Percentiles rank a stretch among this genome's conserved stretches.
These are phyloP conservation scores for Rehmannia glutinosa DNA, from an alignment of 257 asterid species.

Conservation along the genomic window DNA sequence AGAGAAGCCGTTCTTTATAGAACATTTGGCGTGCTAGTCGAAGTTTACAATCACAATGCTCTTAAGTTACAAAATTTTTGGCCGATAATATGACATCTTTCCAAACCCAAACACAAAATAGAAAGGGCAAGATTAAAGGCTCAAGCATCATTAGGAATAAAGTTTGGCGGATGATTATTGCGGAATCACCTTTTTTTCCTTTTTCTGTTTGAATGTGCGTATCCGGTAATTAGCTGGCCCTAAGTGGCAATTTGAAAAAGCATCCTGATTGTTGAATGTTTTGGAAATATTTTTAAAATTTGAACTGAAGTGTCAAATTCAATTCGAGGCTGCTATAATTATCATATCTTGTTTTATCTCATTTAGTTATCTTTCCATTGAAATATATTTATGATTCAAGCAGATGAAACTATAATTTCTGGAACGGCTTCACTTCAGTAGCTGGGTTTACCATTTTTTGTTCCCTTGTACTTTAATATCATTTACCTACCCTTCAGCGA, in stretches of 20 bases:
- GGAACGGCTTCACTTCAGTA: background rate
- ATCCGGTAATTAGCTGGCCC: background rate
- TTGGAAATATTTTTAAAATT: background rate
- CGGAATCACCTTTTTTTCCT: too few species aligned
- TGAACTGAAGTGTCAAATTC: background rate
- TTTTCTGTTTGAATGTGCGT: background rate
- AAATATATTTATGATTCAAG: background rate
- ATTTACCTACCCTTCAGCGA: background rate
- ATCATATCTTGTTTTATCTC: background rate
- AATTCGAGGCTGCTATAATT: background rate
- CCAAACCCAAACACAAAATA: background rate
- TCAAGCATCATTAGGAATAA: background rate
- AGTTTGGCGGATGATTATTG: background rate
- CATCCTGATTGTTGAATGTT: background rate
- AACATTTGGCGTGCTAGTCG: too few species aligned
- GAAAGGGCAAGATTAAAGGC: background rate
- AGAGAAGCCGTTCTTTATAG: background rate
- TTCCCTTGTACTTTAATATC: background rate
- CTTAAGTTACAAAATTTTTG: background rate
- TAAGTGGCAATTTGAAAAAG: background rate
- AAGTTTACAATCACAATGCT: too few species aligned
- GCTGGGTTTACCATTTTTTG: background rate
- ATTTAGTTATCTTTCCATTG: background rate
- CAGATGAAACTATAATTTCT: background rate
- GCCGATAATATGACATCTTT: background rate